Evolutionary conservation across 2,329 filamentous ascomycete species (phyloP).

Genomic region (Graphilbum ipis-grandicollis): DNA sequence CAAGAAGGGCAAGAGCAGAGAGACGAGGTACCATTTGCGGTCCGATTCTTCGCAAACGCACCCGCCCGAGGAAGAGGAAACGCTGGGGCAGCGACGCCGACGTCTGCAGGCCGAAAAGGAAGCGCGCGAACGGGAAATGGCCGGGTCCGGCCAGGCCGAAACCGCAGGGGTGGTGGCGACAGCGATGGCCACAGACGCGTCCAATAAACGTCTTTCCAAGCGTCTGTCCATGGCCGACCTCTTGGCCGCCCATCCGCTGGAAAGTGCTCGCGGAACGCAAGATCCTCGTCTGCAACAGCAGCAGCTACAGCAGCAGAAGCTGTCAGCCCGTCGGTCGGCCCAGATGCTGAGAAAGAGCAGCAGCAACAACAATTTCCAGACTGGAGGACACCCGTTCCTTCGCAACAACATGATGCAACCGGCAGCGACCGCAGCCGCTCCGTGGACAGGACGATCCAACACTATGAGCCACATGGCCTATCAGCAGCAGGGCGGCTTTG

Average conservation of each 20-base stretch:
- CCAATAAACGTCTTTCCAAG: conserved; percentile 17
- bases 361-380: too few relatives aligned
- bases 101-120: conserved; percentile 55
- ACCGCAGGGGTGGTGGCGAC: too few relatives aligned
- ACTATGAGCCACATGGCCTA: background rate
- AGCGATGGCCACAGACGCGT: too few relatives aligned
- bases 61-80: conserved; percentile 47
- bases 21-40: conserved; percentile 3
- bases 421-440: conserved; percentile 7
- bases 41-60: background rate
- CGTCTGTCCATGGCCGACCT: conserved; percentile 44
- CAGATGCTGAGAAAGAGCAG: too few relatives aligned
- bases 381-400: too few relatives aligned
- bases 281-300: too few relatives aligned
- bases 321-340: too few relatives aligned
- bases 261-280: conserved; percentile 11
- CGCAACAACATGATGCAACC: too few relatives aligned
- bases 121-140: conserved; percentile 39
- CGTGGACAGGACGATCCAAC: background rate
- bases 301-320: too few relatives aligned
- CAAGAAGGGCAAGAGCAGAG: conserved; percentile 13
- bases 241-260: conserved; percentile 25
- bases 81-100: conserved; percentile 58
- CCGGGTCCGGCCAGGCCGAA: conserved; percentile 13
- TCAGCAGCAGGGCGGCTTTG: background rate